These are phyloP conservation scores for Fusarium mexicanum DNA, from an alignment of 2,329 filamentous ascomycete genomes.

Conservation along the genomic window DNA sequence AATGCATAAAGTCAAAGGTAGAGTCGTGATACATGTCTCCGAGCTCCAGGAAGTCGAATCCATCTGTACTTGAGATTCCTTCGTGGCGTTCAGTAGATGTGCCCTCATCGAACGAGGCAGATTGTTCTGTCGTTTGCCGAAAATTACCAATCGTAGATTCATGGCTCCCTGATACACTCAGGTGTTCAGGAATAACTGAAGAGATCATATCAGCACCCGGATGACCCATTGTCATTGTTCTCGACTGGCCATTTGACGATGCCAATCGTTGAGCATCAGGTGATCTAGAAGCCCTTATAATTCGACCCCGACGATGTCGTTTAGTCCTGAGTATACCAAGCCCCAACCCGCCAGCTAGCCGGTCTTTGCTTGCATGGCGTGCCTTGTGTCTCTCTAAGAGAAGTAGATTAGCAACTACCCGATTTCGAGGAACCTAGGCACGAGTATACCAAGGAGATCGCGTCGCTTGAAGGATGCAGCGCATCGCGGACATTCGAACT, in stretches of 20 bases:
- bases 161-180: accelerated
- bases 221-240: accelerated
- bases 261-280: accelerated
- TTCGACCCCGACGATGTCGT: not conserved
- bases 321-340: not conserved
- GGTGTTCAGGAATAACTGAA: accelerated
- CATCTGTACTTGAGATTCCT: accelerated
- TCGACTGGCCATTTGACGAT: accelerated
- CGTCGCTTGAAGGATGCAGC: not conserved
- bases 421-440: too few species aligned
- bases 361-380: not conserved
- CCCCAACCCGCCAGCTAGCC: not conserved
- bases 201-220: accelerated
- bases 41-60: not conserved
- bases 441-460: not conserved
- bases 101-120: accelerated
- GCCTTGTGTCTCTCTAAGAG: not conserved
- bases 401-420: not conserved
- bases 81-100: accelerated
- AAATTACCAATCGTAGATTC: accelerated
- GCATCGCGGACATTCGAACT: not conserved
- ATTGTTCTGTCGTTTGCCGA: too few species aligned
- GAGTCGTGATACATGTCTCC: not conserved
- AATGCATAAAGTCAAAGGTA: not conserved
- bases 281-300: too few species aligned